Evolutionary conservation across 1,284 basidiomycete genomes (phyloP).

Genomic region (Rhodotorula sp.): DNA sequence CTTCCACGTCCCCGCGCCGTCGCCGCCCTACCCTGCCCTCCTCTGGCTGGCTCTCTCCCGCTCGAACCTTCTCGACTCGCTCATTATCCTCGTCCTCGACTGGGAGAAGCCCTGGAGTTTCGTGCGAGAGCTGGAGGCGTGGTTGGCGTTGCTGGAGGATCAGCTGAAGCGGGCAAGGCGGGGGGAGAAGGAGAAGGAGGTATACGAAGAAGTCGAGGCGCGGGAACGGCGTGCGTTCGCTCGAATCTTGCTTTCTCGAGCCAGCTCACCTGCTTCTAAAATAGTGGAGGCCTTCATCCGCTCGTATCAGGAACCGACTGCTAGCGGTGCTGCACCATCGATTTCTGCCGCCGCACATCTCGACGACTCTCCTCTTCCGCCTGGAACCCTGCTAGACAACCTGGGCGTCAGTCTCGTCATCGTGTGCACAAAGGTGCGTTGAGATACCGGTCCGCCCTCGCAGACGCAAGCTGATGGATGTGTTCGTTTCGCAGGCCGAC

Average conservation of each 20-base stretch:
- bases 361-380: constrained; percentile 65
- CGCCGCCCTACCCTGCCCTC: constrained; percentile 68
- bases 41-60: constrained; percentile 79
- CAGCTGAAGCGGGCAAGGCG: constrained; percentile 59
- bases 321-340: constrained; percentile 45
- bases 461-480: constrained; percentile 69
- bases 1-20: constrained; percentile 61
- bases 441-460: not conserved
- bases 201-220: constrained; percentile 56
- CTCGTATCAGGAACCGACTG: constrained; percentile 78
- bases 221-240: constrained; percentile 71
- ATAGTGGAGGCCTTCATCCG: constrained; percentile 83
- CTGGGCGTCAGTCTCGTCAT: constrained; percentile 85
- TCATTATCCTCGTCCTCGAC: constrained; percentile 85
- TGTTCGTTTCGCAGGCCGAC: constrained; percentile 48
- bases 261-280: not conserved
- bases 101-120: constrained; percentile 94
- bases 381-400: constrained; percentile 60
- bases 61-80: constrained; percentile 67
- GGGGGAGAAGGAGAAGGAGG: constrained; percentile 55
- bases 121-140: constrained; percentile 76
- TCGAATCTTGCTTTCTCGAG: not conserved
- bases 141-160: constrained; percentile 72
- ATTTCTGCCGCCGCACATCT: constrained; percentile 51
- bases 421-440: constrained; percentile 72